Evolutionary conservation across 208 protist species (phyloP), one percentile per base, ranked within the genome.

Genomic region (Endotrypanum monterogeii): DNA sequence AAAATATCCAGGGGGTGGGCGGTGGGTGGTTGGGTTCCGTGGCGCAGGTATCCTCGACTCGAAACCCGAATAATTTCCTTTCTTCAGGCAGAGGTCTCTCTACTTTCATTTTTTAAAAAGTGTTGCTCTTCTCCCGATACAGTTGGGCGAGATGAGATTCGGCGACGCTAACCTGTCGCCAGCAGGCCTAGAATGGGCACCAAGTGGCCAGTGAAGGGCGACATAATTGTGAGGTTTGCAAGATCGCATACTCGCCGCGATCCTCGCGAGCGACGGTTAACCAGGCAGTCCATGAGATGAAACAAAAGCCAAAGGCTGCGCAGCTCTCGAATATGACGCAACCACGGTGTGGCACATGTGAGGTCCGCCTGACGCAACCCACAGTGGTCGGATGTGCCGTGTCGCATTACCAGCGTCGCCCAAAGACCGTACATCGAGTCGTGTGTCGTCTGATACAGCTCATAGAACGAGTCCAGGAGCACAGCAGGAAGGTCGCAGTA

Each of bases 381-480:
- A 30, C 78, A 83, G 48, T 78, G 78, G 51, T 81, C 76, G 4
- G 65, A 77, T 11, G 61, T 72, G 71, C 63, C 74, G 14, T 57
- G 39, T 25, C 75, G 63, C 73, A 88, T 85, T 5, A 84, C 76
- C n/a, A 76, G 70, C 65, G 83, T 37, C 41, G 85, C 67, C 85
- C 85, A 89, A 25, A 77, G 44, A 3, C 72, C 85, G 62, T 89
- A 89, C 73, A 87, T 79, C 55, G 71, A 50, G 61, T 89, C 85
- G 28, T 83, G 41, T 20, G 85, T 87, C 2, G 66, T 58, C 14
- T 69, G 46, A 52, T 85, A 89, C 23, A 89, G 80, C 58, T 87
- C 83, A 25, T 83, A 67, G 48, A 78, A 87, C 3, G 74, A 69
- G 37, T 79, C 79, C 25, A 89, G 51, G 54, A 84, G 61, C 39